Evolutionary conservation across 177 flowering plant genomes (phyloP), one percentile per base, ranked within the genome.

Genomic region (Vitis hybrid): DNA sequence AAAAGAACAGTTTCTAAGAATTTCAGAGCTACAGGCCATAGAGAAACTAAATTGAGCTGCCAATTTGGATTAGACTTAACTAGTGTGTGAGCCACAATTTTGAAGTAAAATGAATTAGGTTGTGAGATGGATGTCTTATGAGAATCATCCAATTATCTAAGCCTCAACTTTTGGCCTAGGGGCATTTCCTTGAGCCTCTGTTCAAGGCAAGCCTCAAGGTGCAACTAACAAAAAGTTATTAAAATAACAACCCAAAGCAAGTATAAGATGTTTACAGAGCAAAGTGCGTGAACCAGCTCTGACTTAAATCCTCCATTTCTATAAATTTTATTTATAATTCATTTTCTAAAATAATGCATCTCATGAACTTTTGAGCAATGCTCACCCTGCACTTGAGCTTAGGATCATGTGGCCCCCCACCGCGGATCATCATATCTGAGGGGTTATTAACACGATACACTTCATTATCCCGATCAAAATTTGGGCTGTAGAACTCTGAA

Each of bases 351-450:
- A 62, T 5, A 59, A 8, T 32, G 52, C 18, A 58, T 30, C 55
- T 26, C 4, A 60, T 26, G 62, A 21, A 64, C 23, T 64, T 49
- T 52, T 3, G 65, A 54, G 65, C 19, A 65, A 56, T 34, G 40
- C 94, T 77, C 67, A 94, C 99, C 88, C 95, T 85, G 67, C 97
- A 89, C 78, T 76, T 89, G 63, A 94, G 88, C 82, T 88, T 96
- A 59, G 92, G 86, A 71, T 30, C 72, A 72, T 81, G 79, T 26
- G 61, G 76, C 51, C 84, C 91, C 54, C 84, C 94, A 70, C 68
- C 70, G 5, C 58, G 78, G 19, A 76, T 21, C 7, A 81, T 71
- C 56, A 77, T 72, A 61, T 86, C 87, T 54, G 90, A 77, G 58
- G 74, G 70, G 73, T 72, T 84, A 56, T 70, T 80, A 55, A 61